Evolutionary conservation across 2,329 filamentous ascomycete species (phyloP), one percentile per base, ranked within the genome.

Genomic region (Fusarium fracticaudum): DNA sequence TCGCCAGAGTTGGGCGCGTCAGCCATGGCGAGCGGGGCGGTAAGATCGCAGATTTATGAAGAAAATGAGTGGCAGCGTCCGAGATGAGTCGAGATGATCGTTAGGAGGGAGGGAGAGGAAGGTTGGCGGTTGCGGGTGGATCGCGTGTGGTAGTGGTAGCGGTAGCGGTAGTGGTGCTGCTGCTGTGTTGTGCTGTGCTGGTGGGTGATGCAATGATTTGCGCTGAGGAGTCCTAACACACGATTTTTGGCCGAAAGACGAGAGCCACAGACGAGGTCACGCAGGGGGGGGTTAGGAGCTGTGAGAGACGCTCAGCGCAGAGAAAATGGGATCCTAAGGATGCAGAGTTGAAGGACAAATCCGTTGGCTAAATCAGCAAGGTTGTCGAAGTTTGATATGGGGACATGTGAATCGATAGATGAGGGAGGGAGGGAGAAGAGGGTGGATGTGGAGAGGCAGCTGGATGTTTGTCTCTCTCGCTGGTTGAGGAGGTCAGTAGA

Each of bases 1-100:
- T 99, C 96, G 85, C 93, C 97, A 88, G 96, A 91, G 86, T 92
- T 94, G 84, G 92, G 90, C 86, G 92, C 93, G 87, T 98, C 90
- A 86, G 90, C 94, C 96, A 98, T 98, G 84, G 85, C 89, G 90
- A 86, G 84, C 68, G 76, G 68, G 72, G 73, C 71, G 76, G 78
- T 66, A 75, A 77, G 73, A 79, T 80, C 80, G 80, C 78, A 78
- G 80, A 77, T 75, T 72, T 76, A 73, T 76, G 74, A 71, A 69
- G 69, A 68, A 70, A 69, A 69, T 71, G 71, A 64, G 65, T 59
- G 66, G 69, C 67, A 67, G 61, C 60, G 74, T 75, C 71, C 68
- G 68, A 67, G 67, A 64, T 59, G 38, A 69, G 66, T 74, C 60
- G 69, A 69, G 76, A 69, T 76, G 53, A 67, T 72, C 60, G 67